Evolutionary conservation across 495 filamentous ascomycete genomes (phyloP), one percentile per base, ranked within the genome.

Genomic region (Aspergillus bridgeri): DNA sequence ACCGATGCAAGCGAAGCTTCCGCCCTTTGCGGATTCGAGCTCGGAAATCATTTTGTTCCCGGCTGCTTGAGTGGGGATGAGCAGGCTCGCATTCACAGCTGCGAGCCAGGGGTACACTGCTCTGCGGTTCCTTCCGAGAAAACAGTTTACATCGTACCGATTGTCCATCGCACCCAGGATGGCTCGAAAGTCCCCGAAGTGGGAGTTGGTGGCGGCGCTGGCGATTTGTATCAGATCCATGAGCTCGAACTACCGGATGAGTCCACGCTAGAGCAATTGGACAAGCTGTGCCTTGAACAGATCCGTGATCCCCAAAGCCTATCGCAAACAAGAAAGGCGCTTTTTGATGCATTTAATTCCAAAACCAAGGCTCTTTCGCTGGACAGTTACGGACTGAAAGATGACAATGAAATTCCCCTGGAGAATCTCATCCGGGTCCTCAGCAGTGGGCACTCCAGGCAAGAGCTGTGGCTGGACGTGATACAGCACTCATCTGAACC

Each of bases 81-180:
- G 15, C 70, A 70, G 18, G 83, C 81, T n/a, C 83, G 86, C n/a
- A 75, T 97, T 22, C 92, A 97, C 70, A 93, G 90, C 64, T 97
- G 93, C 59, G 92, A 93, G 61, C 85, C 82, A 55, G 89, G 86
- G 3, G 81, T 81, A 25, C 75, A 78, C 1, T 96, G 92, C 63
- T 42, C 75, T 0, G 77, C 75, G 0, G 70, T 82, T 33, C 72
- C 68, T 13, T 77, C 80, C 7, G 68, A 64, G 2, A 77, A 84
- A 1, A 78, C 88, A 0, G 88, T 98, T 19, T 85, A 82, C 71
- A 95, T 97, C 50, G 81, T 76, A 17, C 93, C 93, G 0, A 86
- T 96, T 46, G 78, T 96, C 17, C 78, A 75, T 23, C 75, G 85
- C 55, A 58, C 80, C 62, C 55, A 75, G 0, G 69, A 82, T 48